phyloP scores from a whole-genome alignment of 208 protist species.

The Trypanosoma boissoni region DNA sequence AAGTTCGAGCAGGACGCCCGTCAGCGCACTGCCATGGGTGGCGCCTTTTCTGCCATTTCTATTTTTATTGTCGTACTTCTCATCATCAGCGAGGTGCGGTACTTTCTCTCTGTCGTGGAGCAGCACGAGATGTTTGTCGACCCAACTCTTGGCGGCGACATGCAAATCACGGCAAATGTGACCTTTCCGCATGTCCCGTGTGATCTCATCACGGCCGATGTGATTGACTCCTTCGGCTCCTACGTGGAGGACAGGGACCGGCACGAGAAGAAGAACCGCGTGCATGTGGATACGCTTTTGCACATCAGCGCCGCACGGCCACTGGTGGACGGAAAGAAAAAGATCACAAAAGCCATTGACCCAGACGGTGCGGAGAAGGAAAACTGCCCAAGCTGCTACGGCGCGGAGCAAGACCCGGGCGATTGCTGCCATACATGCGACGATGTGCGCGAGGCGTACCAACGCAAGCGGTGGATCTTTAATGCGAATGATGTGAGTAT shows the following conservation, averaged over 20 bases:
- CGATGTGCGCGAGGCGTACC: slow-evolving; percentile 68
- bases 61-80: slow-evolving; percentile 54
- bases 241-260: slow-evolving; percentile 29
- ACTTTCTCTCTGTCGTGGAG: slow-evolving; percentile 59
- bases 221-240: slow-evolving; percentile 66
- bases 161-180: slow-evolving; percentile 67
- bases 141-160: slow-evolving; percentile 45
- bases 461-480: slow-evolving; percentile 55
- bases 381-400: slow-evolving; percentile 82
- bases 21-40: slow-evolving; percentile 52
- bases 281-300: slow-evolving; percentile 36
- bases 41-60: slow-evolving; percentile 48
- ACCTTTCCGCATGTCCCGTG: slow-evolving; percentile 76
- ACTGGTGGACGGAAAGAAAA: slow-evolving; percentile 39
- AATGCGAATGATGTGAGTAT: slow-evolving; percentile 57
- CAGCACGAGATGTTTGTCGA: slow-evolving; percentile 79
- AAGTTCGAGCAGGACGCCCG: slow-evolving; percentile 77
- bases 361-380: slow-evolving; percentile 42
- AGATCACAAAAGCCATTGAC: slow-evolving; percentile 40
- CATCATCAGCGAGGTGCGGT: slow-evolving; percentile 58
- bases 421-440: slow-evolving; percentile 86
- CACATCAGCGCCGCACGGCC: slow-evolving; percentile 36
- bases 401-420: slow-evolving; percentile 47
- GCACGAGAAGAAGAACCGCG: slow-evolving; percentile 51
- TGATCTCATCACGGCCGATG: slow-evolving; percentile 71